Evolutionary conservation across 768 basidiomycete species (phyloP).

Genomic region (Lactarius evosmus): DNA sequence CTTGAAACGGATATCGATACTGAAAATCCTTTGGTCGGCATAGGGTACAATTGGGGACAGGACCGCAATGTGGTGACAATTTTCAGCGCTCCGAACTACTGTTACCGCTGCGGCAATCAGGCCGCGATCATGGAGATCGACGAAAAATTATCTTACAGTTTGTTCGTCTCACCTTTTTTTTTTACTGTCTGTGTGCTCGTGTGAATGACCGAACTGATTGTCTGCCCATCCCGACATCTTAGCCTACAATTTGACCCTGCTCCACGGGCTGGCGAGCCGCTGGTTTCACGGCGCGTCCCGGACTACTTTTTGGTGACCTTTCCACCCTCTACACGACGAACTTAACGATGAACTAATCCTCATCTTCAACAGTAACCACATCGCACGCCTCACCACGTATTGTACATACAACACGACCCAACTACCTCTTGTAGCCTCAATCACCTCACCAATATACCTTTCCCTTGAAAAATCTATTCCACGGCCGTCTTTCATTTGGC

Average conservation of each 20-base stretch:
- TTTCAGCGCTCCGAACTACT: conserved; percentile 99
- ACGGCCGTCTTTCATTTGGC: background rate
- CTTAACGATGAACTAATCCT: background rate
- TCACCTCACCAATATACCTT: conserved; percentile 28
- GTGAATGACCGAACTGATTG: conserved; percentile 17
- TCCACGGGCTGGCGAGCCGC: conserved; percentile 95
- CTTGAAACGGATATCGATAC: background rate
- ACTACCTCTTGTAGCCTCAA: conserved; percentile 27
- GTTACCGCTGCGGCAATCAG: conserved; percentile 99
- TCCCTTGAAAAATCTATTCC: conserved; percentile 15
- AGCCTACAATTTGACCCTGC: conserved; percentile 99
- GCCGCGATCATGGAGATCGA: conserved; percentile 99
- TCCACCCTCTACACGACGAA: background rate
- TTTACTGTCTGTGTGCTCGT: conserved; percentile 6
- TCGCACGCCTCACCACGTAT: conserved; percentile 21
- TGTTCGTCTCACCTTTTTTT: conserved; percentile 50
- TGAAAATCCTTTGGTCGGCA: background rate
- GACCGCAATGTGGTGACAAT: conserved; percentile 99
- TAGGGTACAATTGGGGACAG: conserved; percentile 96
- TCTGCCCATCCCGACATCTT: conserved; percentile 10
- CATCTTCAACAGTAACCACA: conserved; percentile 20
- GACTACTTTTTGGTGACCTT: conserved; percentile 85
- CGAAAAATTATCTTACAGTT: conserved; percentile 93
- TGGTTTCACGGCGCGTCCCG: conserved; percentile 92
- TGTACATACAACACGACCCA: conserved; percentile 30